Evolutionary conservation across 306 rosid genomes (phyloP), one percentile per base, ranked within the genome.

Genomic region (Gillenia trifoliata): DNA sequence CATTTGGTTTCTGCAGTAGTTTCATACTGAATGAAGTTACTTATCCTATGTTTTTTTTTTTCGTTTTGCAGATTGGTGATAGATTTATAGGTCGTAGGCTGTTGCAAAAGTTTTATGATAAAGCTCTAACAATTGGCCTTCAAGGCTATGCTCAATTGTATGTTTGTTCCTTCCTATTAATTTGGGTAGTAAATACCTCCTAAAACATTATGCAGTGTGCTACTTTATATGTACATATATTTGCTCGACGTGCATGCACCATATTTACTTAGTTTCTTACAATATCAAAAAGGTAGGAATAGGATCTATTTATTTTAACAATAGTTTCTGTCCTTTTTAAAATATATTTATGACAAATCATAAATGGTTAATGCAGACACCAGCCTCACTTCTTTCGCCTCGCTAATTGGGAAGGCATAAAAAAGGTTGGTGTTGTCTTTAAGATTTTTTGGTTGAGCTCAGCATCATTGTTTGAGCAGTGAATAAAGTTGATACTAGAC

Each of bases 371-470:
- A 71, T 81, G 90, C 96, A 94, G 99, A 75, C 96, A 94, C 82
- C 92, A 90, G 81, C 97, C 88, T 87, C 88, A 34, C 59, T 86
- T 85, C 81, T 64, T 95, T 75, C 95, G 93, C 69, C 97, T 94
- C 25, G 96, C 96, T 64, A 88, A 94, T 81, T 94, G 98, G 99
- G 99, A 94, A 81, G 96, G 91, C 76, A 94, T 94, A 66, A 80
- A 87, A 78, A 88, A 87, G 87, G 97, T 94, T 31, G 34, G 84
- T 72, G 62, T 40, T 41, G 23, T 3, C 22, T 45, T 69, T 62
- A 34, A 31, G 38, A 60, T 52, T 59, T 12, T 1, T 70, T 23
- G 3, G 25, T 4, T 33, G 26, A 26, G 73, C 64, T 50, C 26
- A 19, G 54, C 31, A 54, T 65, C 25, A 13, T 50, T 29, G 11